Percentiles rank a stretch among this genome's conserved stretches.
Conservation (phyloP, 148 eudicot species). For the Rhododendron henanense region DNA sequence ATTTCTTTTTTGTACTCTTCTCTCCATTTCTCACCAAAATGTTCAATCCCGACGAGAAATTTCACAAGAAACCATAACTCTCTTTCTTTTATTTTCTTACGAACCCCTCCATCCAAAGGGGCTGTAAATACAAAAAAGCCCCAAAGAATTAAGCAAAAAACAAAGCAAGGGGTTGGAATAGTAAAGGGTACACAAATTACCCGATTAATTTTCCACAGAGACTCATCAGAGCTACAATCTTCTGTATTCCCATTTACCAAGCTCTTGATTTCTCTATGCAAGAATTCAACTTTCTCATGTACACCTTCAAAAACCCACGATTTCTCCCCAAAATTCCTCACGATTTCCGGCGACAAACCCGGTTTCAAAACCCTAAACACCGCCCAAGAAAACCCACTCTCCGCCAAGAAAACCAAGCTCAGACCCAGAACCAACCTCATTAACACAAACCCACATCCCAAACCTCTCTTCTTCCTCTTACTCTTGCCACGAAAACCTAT, state of each 20-base stretch:
- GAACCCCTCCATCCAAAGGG: too few relatives aligned
- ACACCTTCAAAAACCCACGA: slow-evolving; percentile 30
- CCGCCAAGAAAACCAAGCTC: slow-evolving; percentile 26
- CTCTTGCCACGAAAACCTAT: slow-evolving; percentile 11
- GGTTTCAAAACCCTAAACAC: slow-evolving; percentile 38
- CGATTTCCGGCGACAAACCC: slow-evolving; percentile 29
- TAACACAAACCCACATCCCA: slow-evolving; percentile 23
- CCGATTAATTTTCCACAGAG: slow-evolving; percentile 61
- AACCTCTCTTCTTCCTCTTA: slow-evolving; percentile 26
- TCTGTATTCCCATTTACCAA: slow-evolving; percentile 28
- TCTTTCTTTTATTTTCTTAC: too few relatives aligned
- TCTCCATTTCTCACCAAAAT: too few relatives aligned
- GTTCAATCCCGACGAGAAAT: too few relatives aligned
- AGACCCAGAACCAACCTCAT: slow-evolving; percentile 27
- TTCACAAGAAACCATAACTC: too few relatives aligned
- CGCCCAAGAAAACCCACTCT: slow-evolving; percentile 44
- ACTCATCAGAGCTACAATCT: slow-evolving; percentile 33
- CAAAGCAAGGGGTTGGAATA: not conserved
- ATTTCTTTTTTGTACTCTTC: too few relatives aligned
- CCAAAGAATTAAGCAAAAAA: not conserved
- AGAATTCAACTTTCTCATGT: slow-evolving; percentile 34
- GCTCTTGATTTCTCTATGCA: slow-evolving; percentile 36
- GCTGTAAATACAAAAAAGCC: not conserved
- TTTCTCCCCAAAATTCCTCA: slow-evolving; percentile 28
- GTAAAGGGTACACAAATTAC: slow-evolving; percentile 17